Conservation (phyloP, 257 asterid species). For the Fraxinus americana region DNA sequence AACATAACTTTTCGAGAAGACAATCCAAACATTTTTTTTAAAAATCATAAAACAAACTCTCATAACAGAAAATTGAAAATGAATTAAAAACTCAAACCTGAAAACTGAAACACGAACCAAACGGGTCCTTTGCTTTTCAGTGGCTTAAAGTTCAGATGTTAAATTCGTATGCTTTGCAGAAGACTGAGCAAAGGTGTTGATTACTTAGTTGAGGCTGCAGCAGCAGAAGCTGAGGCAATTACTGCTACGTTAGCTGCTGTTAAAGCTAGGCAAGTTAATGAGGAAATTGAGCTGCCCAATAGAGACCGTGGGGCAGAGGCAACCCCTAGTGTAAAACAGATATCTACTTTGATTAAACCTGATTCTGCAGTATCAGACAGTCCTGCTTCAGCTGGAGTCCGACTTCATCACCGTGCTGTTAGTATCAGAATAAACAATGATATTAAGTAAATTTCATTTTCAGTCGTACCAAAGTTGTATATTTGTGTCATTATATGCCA, state of each 20-base stretch:
- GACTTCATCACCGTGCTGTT: conserved; percentile 98
- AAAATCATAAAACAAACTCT: too few species aligned
- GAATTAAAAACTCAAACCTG: too few species aligned
- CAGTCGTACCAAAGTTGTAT: conserved; percentile 13
- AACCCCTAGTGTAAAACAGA: conserved; percentile 87
- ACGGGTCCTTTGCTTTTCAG: neutral
- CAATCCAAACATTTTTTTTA: too few species aligned
- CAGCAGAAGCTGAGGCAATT: conserved; percentile 98
- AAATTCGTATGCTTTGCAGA: conserved; percentile 40
- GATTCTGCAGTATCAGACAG: conserved; percentile 57
- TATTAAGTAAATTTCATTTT: neutral
- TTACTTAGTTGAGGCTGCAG: conserved; percentile 92
- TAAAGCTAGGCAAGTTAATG: conserved; percentile 87
- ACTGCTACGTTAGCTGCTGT: conserved; percentile 92
- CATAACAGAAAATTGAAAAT: too few species aligned
- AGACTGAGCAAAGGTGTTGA: conserved; percentile 82
- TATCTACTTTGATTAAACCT: conserved; percentile 68
- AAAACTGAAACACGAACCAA: too few species aligned
- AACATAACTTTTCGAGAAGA: too few species aligned
- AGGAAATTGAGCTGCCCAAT: conserved; percentile 85
- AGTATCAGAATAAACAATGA: conserved; percentile 36
- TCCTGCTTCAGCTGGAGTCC: conserved; percentile 75
- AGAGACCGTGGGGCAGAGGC: conserved; percentile 97
- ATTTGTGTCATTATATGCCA: conserved; percentile 28
- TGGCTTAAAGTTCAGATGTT: conserved; percentile 15